Evolutionary conservation across 2,329 filamentous ascomycete species (phyloP), one percentile per base, ranked within the genome.

Genomic region (Aspergillus versicolor): DNA sequence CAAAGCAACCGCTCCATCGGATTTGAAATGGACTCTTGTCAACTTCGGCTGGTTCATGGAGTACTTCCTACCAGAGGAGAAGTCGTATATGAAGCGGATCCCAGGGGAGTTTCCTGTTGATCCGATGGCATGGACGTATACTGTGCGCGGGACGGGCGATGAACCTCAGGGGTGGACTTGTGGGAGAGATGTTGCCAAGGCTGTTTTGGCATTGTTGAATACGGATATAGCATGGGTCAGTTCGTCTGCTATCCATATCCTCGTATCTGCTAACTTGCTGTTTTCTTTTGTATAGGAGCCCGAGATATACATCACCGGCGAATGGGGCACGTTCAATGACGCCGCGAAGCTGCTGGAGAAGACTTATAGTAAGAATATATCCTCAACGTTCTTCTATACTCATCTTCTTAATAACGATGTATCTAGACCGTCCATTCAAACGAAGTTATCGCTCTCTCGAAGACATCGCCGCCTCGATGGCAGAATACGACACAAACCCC

Each of bases 291-390:
- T 13, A 13, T 21, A 55, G 52, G 44, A 55, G 43, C 37, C 24
- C 9, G 52, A 49, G 3, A 55, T 21, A 6, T 55, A 55, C 32
- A 17, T 49, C 6, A 9, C 44, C 6, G 45, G 45, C 3, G 43
- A 50, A 34, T 54, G 44, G 38, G 44, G 51, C 21, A 59, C 57
- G 9, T 56, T 52, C 8, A 56, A 59, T 3, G 9, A 48, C 11
- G 46, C 41, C 8, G 47, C 30, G 4, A 11, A 38, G 9, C 15
- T 48, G 2, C 8, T 59, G 24, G 57, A 59, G 22, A 42, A 24
- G 22, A 24, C 52, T 30, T 52, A 43, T n/a, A 47, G 57, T 58
- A 21, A 11, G 15, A 24, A 44, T 43, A 24, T 15, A 3, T 2
- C 41, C 21, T 27, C 3, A 22, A 5, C 9, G 11, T 2, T 1